These are phyloP conservation scores for Penicillium nordicum DNA, from an alignment of 2,329 filamentous ascomycete genomes.

Conservation along the genomic window DNA sequence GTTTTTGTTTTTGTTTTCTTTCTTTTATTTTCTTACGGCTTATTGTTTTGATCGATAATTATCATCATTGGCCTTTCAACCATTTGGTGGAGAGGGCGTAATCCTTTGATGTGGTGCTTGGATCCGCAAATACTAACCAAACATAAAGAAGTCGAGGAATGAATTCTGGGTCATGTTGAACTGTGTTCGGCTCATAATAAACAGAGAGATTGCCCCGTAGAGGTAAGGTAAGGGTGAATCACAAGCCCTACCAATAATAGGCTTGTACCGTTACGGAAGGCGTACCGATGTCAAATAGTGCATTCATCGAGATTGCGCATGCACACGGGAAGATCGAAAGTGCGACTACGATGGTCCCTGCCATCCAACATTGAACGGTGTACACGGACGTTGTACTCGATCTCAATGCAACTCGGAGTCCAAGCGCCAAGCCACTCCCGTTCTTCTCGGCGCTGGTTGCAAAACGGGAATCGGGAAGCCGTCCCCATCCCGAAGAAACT, in stretches of 20 bases:
- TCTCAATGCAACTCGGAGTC: constrained; percentile 2
- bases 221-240: background rate
- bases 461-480: constrained; percentile 6
- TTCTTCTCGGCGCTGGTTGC: background rate
- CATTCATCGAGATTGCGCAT: constrained; percentile 1
- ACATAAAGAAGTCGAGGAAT: background rate
- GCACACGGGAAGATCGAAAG: background rate
- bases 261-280: background rate
- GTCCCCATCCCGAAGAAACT: constrained; percentile 3
- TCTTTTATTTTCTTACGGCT: background rate
- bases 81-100: background rate
- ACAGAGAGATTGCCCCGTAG: background rate
- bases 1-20: background rate
- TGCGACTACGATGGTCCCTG: background rate
- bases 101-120: background rate
- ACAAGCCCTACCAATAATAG: background rate
- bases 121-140: background rate
- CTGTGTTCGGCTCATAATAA: background rate
- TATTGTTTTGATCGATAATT: background rate
- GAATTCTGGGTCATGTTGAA: background rate
- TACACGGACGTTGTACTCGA: background rate
- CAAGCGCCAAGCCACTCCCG: constrained; percentile 3
- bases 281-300: background rate
- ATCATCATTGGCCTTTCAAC: background rate
- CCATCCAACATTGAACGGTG: background rate